These are phyloP conservation scores for Blattamonas nauphoetae DNA, from an alignment of 78 protist species.

Conservation along the genomic window DNA sequence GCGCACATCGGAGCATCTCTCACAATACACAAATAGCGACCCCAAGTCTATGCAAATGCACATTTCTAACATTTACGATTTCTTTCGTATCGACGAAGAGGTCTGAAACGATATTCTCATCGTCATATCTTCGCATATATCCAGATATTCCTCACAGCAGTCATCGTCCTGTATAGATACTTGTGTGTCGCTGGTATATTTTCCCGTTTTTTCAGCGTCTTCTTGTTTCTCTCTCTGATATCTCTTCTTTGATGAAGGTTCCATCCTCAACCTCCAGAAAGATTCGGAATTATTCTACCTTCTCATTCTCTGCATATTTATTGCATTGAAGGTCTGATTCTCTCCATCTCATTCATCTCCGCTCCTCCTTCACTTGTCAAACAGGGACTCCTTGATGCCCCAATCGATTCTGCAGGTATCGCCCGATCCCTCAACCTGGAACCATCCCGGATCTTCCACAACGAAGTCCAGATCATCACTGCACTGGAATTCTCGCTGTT, in stretches of 20 bases:
- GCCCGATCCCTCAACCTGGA: not conserved
- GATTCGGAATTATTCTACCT: not conserved
- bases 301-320: not conserved
- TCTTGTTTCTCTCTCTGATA: no score
- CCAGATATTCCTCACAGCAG: no score
- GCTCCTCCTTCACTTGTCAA: not conserved
- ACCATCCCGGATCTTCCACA: not conserved
- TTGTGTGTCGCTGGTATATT: no score
- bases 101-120: no score
- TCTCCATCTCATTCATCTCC: not conserved
- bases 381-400: not conserved
- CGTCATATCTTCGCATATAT: no score
- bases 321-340: not conserved
- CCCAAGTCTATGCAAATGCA: not conserved
- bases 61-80: not conserved
- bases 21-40: no score
- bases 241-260: no score
- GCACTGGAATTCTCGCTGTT: not conserved
- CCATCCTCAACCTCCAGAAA: no score
- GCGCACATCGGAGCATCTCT: no score
- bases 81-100: not conserved
- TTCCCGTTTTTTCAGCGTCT: no score
- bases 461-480: not conserved
- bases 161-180: no score
- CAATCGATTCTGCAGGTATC: not conserved